phyloP scores from a whole-genome alignment of 192 early-diverging fungal species.

The Coemansia sp. region DNA sequence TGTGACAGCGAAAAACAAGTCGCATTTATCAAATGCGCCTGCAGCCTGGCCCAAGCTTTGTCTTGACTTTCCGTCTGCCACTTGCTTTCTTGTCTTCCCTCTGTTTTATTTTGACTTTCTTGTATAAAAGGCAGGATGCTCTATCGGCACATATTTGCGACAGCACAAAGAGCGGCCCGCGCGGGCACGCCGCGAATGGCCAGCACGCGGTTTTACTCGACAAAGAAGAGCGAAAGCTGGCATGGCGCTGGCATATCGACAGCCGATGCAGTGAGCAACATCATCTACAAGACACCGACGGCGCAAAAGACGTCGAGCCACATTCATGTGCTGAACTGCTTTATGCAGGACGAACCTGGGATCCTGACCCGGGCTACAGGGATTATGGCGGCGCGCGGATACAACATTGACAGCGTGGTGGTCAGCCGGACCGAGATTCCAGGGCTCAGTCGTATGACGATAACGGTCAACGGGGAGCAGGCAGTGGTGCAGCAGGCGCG shows the following conservation, averaged over 20 bases:
- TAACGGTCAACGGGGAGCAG: constrained; percentile 85
- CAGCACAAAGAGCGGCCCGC: constrained; percentile 19
- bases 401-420: constrained; percentile 97
- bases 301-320: constrained; percentile 50
- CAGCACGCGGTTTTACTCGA: constrained; percentile 5
- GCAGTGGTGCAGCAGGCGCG: constrained; percentile 86
- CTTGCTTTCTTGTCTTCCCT: not conserved
- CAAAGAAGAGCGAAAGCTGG: constrained; percentile 19
- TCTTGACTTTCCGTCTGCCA: not conserved
- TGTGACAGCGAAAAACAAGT: not conserved
- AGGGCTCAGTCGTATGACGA: constrained; percentile 91
- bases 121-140: constrained; percentile 11
- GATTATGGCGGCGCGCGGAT: constrained; percentile 88
- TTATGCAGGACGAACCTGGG: constrained; percentile 88
- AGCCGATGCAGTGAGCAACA: constrained; percentile 48
- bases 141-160: constrained; percentile 14
- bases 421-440: constrained; percentile 94
- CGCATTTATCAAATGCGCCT: constrained; percentile 1
- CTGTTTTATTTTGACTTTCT: not conserved
- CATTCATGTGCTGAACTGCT: constrained; percentile 85
- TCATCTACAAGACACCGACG: constrained; percentile 54
- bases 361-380: constrained; percentile 77
- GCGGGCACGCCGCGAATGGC: constrained; percentile 15
- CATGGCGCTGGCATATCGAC: constrained; percentile 21
- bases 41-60: not conserved